Evolutionary conservation across 2,329 filamentous ascomycete genomes (phyloP).

Genomic region (Colletotrichum acutatum): DNA sequence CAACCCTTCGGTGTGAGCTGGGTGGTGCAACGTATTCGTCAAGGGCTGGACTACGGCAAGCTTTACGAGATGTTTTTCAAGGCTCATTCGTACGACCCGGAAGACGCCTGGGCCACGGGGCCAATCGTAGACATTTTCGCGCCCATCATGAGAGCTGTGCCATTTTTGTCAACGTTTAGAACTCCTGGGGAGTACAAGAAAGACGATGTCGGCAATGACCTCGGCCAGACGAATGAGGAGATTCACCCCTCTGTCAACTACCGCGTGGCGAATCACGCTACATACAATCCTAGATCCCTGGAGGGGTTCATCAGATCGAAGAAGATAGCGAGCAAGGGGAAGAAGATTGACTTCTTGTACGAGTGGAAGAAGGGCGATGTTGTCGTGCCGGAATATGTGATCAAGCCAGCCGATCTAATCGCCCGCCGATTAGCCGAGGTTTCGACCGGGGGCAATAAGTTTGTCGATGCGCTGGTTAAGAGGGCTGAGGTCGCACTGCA

Average conservation of each 20-base stretch:
- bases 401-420: neutral
- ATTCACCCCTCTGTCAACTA: conserved; percentile 28
- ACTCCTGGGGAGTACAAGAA: conserved; percentile 29
- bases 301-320: neutral
- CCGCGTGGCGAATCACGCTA: neutral
- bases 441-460: neutral
- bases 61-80: neutral
- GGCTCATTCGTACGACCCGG: neutral
- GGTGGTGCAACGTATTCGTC: neutral
- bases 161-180: conserved; percentile 6
- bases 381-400: conserved; percentile 22
- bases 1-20: neutral
- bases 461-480: neutral
- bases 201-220: neutral
- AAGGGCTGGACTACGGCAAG: neutral
- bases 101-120: conserved; percentile 26
- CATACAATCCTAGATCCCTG: neutral
- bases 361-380: conserved; percentile 17
- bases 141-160: conserved; percentile 2
- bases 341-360: neutral
- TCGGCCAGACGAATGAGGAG: conserved; percentile 13
- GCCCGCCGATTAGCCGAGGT: neutral
- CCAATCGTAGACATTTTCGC: conserved; percentile 12
- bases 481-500: neutral
- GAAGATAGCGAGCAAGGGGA: neutral